Evolutionary conservation across 345 rosid species (phyloP).

Genomic region (Eucalyptus virginea): DNA sequence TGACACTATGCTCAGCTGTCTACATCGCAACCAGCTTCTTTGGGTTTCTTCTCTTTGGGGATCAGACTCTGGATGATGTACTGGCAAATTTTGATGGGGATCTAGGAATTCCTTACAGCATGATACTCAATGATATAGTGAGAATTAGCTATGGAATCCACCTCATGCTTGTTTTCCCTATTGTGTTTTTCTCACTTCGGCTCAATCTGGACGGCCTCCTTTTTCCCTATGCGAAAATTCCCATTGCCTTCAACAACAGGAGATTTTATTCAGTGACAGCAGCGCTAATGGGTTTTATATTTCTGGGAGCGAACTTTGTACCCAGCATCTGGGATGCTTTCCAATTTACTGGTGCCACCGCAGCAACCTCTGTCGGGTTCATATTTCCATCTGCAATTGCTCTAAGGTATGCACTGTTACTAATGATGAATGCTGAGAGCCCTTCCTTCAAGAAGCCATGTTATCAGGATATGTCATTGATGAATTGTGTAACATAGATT

Average conservation of each 20-base stretch:
- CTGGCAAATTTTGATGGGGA: conserved; percentile 69
- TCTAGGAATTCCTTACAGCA: conserved; percentile 56
- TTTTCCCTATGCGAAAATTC: conserved; percentile 33
- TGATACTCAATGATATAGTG: conserved; percentile 42
- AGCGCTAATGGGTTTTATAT: conserved; percentile 42
- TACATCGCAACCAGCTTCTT: conserved; percentile 64
- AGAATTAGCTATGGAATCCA: conserved; percentile 58
- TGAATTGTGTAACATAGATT: background rate
- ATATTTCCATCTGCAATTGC: conserved; percentile 56
- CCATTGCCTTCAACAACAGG: conserved; percentile 29
- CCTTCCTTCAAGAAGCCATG: background rate
- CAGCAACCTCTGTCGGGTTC: conserved; percentile 44
- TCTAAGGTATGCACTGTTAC: conserved; percentile 20
- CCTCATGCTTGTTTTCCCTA: conserved; percentile 67
- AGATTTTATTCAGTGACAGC: conserved; percentile 37
- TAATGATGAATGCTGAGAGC: background rate
- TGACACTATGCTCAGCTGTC: conserved; percentile 36
- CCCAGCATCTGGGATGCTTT: conserved; percentile 71
- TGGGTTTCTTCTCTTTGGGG: conserved; percentile 59
- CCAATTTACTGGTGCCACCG: conserved; percentile 62
- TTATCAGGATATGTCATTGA: background rate
- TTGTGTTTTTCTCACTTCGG: conserved; percentile 58
- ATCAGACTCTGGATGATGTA: conserved; percentile 42
- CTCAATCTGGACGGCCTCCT: conserved; percentile 58
- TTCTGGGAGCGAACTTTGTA: conserved; percentile 45